These are phyloP conservation scores for Scheffersomyces titani DNA, from an alignment of 1,139 yeast genomes.

Conservation along the genomic window DNA sequence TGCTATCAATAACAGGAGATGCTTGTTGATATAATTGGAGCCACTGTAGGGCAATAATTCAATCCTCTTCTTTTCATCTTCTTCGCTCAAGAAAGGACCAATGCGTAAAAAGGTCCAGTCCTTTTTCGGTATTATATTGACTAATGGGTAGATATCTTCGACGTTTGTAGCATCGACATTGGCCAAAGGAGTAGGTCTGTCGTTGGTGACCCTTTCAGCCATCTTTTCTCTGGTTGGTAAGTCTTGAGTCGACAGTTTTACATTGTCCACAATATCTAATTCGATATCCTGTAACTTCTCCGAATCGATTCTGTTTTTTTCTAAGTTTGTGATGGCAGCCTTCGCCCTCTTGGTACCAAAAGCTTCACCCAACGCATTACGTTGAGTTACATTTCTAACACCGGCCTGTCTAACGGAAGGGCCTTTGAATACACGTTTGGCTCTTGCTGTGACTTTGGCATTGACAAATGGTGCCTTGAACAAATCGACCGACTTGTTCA, in stretches of 20 bases:
- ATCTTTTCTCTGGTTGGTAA: slow-evolving; percentile 70
- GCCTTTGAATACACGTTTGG: slow-evolving; percentile 53
- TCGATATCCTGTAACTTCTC: slow-evolving; percentile 75
- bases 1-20: slow-evolving; percentile 42
- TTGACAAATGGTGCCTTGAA: slow-evolving; percentile 60
- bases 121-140: slow-evolving; percentile 64
- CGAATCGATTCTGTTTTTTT: slow-evolving; percentile 83
- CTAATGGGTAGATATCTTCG: slow-evolving; percentile 78
- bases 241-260: slow-evolving; percentile 66
- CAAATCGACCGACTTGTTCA: slow-evolving; percentile 58
- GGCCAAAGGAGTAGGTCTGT: slow-evolving; percentile 83
- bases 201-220: slow-evolving; percentile 54
- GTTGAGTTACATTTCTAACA: slow-evolving; percentile 55
- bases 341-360: slow-evolving; percentile 97
- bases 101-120: slow-evolving; percentile 70
- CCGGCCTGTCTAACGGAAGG: slow-evolving; percentile 63
- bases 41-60: slow-evolving; percentile 63
- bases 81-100: slow-evolving; percentile 51
- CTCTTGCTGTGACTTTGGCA: slow-evolving; percentile 56
- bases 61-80: slow-evolving; percentile 48
- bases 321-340: slow-evolving; percentile 80
- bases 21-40: slow-evolving; percentile 55
- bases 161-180: slow-evolving; percentile 75
- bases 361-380: slow-evolving; percentile 88
- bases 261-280: slow-evolving; percentile 79